Evolutionary conservation across 1,139 yeast species (phyloP), one percentile per base, ranked within the genome.

Genomic region (Zygosaccharomyces pseudobailii): DNA sequence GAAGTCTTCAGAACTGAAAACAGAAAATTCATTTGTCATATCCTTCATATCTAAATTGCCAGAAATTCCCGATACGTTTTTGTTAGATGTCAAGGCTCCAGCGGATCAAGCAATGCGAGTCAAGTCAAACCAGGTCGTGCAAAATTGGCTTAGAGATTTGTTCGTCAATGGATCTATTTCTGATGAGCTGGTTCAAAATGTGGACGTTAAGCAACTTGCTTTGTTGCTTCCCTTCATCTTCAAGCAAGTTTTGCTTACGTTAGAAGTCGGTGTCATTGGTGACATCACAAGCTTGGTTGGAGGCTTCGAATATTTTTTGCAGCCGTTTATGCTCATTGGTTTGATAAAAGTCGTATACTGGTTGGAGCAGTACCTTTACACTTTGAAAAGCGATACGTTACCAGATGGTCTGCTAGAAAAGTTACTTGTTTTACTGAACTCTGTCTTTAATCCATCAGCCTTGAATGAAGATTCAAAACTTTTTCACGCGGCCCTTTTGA

Each of bases 141-240:
- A 79, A 41, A 85, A 80, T 36, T 90, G 97, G 97, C 76, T 87
- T 37, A 72, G 77, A 36, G 92, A 94, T 2, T 66, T 90, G 40
- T 89, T 87, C 67, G 90, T 87, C 51, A 79, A 87, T 37, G 94
- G 89, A 45, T 96, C 96, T 2, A 78, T 90, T 36, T 82, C 95
- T 0, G 97, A 90, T 64, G 90, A 85, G 31, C 69, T 89, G 47
- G 80, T 89, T 60, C 78, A 82, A 55, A 71, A 81, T 4, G 79
- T 87, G 2, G 73, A 82, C 19, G 77, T 85, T 22, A 79, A 82
- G 56, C 92, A 87, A 50, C 77, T 87, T 43, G 79, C 85, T 50
- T 74, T 75, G 36, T 65, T 90, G 39, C 76, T 88, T 13, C 95
- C 96, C 0, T 72, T 79, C 4, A 78, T 90, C 10, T 80, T 87